Evolutionary conservation across 345 rosid species (phyloP).

Genomic region (Pistacia vera): DNA sequence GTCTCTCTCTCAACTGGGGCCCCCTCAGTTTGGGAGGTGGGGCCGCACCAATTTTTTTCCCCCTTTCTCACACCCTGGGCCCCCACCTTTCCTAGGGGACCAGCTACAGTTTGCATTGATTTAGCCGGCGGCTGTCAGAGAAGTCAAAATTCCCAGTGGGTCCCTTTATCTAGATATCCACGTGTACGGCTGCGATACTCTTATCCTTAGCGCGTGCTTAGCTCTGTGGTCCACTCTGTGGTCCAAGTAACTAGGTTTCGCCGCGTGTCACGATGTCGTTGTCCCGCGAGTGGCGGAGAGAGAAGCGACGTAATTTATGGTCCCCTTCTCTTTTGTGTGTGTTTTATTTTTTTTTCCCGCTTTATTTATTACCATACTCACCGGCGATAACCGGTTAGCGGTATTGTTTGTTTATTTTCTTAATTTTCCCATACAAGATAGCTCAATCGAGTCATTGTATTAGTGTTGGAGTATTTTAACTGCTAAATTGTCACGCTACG

Average conservation of each 20-base stretch:
- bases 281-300: constrained; percentile 54
- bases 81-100: constrained; percentile 36
- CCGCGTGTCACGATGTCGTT: constrained; percentile 50
- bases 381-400: constrained; percentile 28
- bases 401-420: background rate
- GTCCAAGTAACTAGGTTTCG: constrained; percentile 37
- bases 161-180: constrained; percentile 42
- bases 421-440: background rate
- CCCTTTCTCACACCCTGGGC: constrained; percentile 13
- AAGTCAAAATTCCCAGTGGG: constrained; percentile 60
- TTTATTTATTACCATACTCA: background rate
- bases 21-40: constrained; percentile 1
- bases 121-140: constrained; percentile 93
- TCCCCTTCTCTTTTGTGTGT: constrained; percentile 27
- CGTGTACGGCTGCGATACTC: constrained; percentile 50
- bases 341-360: background rate
- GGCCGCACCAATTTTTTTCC: background rate
- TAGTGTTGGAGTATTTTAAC: background rate
- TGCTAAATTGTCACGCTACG: constrained; percentile 24
- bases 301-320: constrained; percentile 47
- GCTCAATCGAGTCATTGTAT: background rate
- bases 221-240: constrained; percentile 49
- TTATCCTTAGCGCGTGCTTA: constrained; percentile 44
- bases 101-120: constrained; percentile 34
- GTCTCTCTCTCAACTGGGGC: constrained; percentile 28